Evolutionary conservation across 2,329 filamentous ascomycete species (phyloP), one percentile per base, ranked within the genome.

Genomic region (Aspergillus hortae): DNA sequence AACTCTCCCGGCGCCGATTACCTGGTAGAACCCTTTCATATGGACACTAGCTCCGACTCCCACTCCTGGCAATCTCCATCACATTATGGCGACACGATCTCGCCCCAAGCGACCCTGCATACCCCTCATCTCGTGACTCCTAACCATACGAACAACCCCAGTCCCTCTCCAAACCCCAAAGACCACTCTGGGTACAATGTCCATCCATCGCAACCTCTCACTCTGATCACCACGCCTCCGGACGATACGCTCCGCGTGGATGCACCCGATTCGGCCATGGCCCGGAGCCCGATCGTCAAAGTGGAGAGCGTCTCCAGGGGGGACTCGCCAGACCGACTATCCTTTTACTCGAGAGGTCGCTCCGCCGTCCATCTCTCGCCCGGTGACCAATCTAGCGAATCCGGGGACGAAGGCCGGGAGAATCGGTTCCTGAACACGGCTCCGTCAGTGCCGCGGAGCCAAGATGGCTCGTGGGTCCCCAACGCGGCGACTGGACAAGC

Each of bases 401-500:
- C 61, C 9, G 66, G 64, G 21, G 61, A 67, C 14, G 63, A 65
- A 3, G 60, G 56, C 9, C 49, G 59, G 36, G 51, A 55, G 4
- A 59, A 61, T 30, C 53, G 60, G 7, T 44, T 55, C 33, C 57
- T 61, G 6, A 48, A 56, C 36, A 54, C 52, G 14, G 47, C 15
- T 44, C 59, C 33, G 54, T 59, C 64, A 1, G 57, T 67, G 15
- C 54, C 58, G 17, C 72, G 76, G 40, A 68, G 71, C 7, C 67
- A 71, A 6, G 72, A 80, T 61, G 77, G 77, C 4, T 74, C 74
- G 1, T 80, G 77, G 78, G 55, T 73, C 15, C 66, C 62, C 3
- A 65, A 71, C 47, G 51, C 60, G 19, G 53, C 54, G 4, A 74
- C 71, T 15, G 73, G 74, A 9, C 74, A 77, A 45, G 66, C 67